Base-by-base conservation (phyloP, 2,329 filamentous ascomycete species). In the Cladobotryum protrusum region DNA sequence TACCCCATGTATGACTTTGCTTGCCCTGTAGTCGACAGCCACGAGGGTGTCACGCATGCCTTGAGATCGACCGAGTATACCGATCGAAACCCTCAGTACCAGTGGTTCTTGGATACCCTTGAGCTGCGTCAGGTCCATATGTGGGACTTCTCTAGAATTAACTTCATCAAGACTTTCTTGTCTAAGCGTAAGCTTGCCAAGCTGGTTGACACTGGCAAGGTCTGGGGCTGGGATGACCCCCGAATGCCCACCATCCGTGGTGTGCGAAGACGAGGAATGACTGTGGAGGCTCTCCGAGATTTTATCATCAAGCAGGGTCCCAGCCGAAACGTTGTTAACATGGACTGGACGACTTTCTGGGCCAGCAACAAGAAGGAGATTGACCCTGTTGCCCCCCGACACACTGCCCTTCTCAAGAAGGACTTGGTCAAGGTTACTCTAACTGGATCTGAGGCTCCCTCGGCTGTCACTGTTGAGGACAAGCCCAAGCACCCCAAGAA, bases 401-500 rank as follows among this genome's bases (percentile, higher is more conserved):
- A 87, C 72, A 89, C 85, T 24, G 85, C 85, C 19, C 79, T 96
- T 55, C 73, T 82, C 50, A 78, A 82, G 61, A 82, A 86, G 61
- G 78, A 87, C 60, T 75, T 79, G 42, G 89, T 95, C 54, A 84
- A 80, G 62, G 84, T 86, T 18, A 81, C 74, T 5, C 68, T 95
- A 44, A 81, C 74, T 44, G 87, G 87, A 39, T 77, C 81, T 3
- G 86, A 87, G 42, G 84, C 79, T 0, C 84, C 82, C 1, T 74
- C 79, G 19, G 73, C 75, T 49, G 73, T 83, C 4, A 78, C 79
- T 62, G 79, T 77, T 17, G 84, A 89, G 63, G 82, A 95, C 55
- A 91, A 87, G 69, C 86, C 88, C 39, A 87, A 89, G 70, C 91
- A 96, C 70, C 83, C 82, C 62, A 97, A 97, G 79, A 95, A 96